phyloP scores from a whole-genome alignment of 1,284 basidiomycete genomes.

The Sphaerobolus stellatus region DNA sequence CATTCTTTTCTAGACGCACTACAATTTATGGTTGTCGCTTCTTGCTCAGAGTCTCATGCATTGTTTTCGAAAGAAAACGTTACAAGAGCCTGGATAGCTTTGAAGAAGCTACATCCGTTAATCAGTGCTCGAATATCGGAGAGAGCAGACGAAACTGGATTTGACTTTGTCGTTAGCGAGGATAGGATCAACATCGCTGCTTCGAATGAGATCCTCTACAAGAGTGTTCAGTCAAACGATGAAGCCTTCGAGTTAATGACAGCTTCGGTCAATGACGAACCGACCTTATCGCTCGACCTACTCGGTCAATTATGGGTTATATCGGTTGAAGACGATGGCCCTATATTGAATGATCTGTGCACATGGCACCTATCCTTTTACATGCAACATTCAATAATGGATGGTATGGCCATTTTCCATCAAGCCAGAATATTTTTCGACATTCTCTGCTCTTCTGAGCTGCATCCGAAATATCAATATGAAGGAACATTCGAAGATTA shows the following conservation, averaged over 20 bases:
- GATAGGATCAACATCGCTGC: constrained; percentile 26
- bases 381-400: constrained; percentile 47
- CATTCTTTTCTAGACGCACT: constrained; percentile 19
- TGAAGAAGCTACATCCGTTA: constrained; percentile 49
- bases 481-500: constrained; percentile 33
- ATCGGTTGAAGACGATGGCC: constrained; percentile 10
- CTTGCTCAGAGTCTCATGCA: constrained; percentile 15
- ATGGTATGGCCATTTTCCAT: constrained; percentile 45
- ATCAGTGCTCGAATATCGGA: constrained; percentile 41
- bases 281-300: constrained; percentile 37
- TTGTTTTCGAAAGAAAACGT: constrained; percentile 34
- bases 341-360: constrained; percentile 30
- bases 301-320: constrained; percentile 40
- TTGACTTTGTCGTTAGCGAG: constrained; percentile 42
- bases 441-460: constrained; percentile 33
- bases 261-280: constrained; percentile 32
- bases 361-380: constrained; percentile 46
- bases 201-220: constrained; percentile 38
- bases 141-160: constrained; percentile 22
- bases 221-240: constrained; percentile 11
- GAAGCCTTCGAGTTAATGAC: constrained; percentile 25
- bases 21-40: constrained; percentile 28
- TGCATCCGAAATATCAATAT: constrained; percentile 8
- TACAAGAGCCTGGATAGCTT: constrained; percentile 38
- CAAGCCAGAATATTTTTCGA: constrained; percentile 48